Base-by-base conservation (phyloP, 164 flowering plant genomes). In the Sextonia rubra region DNA sequence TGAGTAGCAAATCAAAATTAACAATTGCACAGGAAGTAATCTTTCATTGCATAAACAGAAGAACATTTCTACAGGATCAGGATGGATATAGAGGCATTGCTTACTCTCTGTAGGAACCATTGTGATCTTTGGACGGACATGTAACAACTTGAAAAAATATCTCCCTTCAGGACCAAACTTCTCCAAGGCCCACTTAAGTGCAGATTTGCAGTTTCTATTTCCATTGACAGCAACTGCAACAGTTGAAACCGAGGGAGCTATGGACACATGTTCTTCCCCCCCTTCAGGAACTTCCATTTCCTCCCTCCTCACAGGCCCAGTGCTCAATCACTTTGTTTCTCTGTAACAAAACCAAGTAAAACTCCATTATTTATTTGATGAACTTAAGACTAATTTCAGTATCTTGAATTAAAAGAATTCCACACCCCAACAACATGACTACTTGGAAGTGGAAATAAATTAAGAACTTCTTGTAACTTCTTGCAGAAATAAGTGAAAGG, bases 151-250 rank as follows among this genome's bases (percentile, higher is more conserved):
- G 89, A 94, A 86, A 62, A 75, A 12, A 23, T 78, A 70, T 25
- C 72, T 79, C 48, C 85, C 92, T 76, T 86, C 89, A 1, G 89
- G 80, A 77, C 76, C 69, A 70, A 94, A 89, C 72, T 89, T 92
- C 4, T 90, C 87, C 80, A 94, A 67, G 26, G 98, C 96, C 98
- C 98, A 94, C 52, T 64, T 74, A 64, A 94, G 75, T 3, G 90
- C 79, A 74, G 80, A 73, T 73, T 85, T 86, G 85, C 90, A 85
- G 65, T 80, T 89, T 66, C 66, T 82, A 49, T 80, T 85, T 47
- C 91, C 93, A 74, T 76, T 85, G 61, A 91, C 77, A 62, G 96
- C 96, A 68, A 91, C 69, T 2, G 80, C 90, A 29, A 89, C 87
- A 6, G 76, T 82, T 20, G 69, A 71, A 74, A 81, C 62, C 17